phyloP scores from a whole-genome alignment of 352 stramenopile genomes.

The Globisporangium ultimum region DNA sequence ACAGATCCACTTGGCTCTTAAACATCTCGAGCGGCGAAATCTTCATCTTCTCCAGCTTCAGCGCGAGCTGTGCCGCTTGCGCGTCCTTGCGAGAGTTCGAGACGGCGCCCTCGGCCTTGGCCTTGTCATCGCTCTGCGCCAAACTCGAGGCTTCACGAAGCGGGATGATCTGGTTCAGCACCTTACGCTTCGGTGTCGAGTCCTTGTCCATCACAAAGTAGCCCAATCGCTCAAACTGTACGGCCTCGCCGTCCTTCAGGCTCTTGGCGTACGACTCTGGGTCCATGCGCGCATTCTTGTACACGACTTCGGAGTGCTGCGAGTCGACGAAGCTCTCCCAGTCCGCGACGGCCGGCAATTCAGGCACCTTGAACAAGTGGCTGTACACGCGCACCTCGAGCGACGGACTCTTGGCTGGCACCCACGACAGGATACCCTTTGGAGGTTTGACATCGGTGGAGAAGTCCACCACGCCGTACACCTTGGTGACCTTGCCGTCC shows the following conservation, averaged over 20 bases:
- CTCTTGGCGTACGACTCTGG: conserved; percentile 54
- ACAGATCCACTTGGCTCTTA: conserved; percentile 60
- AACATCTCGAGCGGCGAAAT: conserved; percentile 84
- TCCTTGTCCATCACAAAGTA: conserved; percentile 98
- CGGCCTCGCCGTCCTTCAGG: conserved; percentile 51
- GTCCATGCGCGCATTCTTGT: conserved; percentile 90
- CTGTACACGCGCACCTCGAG: conserved; percentile 96
- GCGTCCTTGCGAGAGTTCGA: conserved; percentile 80
- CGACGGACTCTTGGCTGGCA: conserved; percentile 74
- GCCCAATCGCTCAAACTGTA: conserved; percentile 98
- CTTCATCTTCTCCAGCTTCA: conserved; percentile 93
- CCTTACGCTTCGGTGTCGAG: conserved; percentile 86
- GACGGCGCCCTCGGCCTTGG: conserved; percentile 29
- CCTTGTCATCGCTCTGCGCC: conserved; percentile 42
- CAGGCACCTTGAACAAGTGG: conserved; percentile 94
- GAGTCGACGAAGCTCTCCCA: conserved; percentile 86
- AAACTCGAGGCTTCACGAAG: conserved; percentile 84
- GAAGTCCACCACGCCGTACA: conserved; percentile 68
- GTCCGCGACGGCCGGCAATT: conserved; percentile 65
- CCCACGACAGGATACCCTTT: conserved; percentile 97
- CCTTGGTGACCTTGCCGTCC: conserved; percentile 44
- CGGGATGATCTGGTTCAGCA: conserved; percentile 97
- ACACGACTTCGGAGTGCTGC: conserved; percentile 76
- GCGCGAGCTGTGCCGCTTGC: conserved; percentile 77
- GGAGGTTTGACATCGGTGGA: conserved; percentile 75